Base-by-base conservation (phyloP, 2,329 filamentous ascomycete genomes). In the Claviceps spartinae region DNA sequence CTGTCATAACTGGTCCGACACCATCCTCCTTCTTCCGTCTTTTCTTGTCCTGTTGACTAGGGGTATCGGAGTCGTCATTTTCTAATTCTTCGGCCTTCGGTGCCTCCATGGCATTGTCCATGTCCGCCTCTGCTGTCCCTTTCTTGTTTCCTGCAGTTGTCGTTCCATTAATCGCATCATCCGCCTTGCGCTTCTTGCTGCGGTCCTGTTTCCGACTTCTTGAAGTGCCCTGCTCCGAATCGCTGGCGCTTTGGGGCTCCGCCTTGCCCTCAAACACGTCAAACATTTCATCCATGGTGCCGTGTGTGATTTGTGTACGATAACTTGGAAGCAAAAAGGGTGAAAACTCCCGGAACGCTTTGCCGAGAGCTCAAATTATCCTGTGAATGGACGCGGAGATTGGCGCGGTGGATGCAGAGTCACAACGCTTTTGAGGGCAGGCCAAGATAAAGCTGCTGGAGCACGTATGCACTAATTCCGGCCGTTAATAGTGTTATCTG, bases 161-260 rank as follows among this genome's bases (percentile, higher is more conserved):
- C 4, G 59, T 65, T 59, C 71, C 71, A 63, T 90, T 91, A 58
- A 88, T 80, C 54, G 81, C 79, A 55, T 88, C 88, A 65, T 89
- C 90, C 41, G 85, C 83, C 67, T 88, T 87, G 68, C 89, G 81
- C 77, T 96, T 95, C 72, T 89, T 93, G 71, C 74, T 86, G 67
- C 78, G 81, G 57, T 83, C 79, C 38, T 59, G 60, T 49, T 66
- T 82, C 53, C 79, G 77, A 60, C 64, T 70, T 58, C 72, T 75
- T 56, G 75, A 78, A 20, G 72, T 58, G 9, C 57, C 59, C 56
- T 58, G 65, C 66, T 75, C 69, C 55, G 69, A 65, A 58, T 76
- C 73, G 64, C 69, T 71, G 7, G 63, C 61, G 54, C 67, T 71
- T 30, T 64, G 61, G 52, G 63, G 59, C 16, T 65, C 68, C 48